Percentiles rank a stretch among this genome's conserved stretches.
These are phyloP conservation scores for Tolypocladium nubicola DNA, from an alignment of 2,329 filamentous ascomycete species.

Conservation along the genomic window DNA sequence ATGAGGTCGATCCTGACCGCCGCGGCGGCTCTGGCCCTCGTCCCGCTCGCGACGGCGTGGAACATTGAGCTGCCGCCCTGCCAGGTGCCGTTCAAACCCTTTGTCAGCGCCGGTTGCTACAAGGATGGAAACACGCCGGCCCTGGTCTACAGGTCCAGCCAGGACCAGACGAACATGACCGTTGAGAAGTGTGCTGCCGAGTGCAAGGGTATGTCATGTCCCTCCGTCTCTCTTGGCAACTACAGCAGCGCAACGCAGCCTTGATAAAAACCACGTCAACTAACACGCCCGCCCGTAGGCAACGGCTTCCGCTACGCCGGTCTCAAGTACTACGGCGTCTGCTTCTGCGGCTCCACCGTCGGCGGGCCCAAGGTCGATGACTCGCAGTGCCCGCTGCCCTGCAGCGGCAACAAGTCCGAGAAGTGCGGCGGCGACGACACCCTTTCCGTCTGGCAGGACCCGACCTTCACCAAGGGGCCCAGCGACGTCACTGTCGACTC, in stretches of 20 bases:
- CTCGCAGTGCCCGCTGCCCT: constrained; percentile 46
- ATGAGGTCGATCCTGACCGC: constrained; percentile 17
- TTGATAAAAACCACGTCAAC: not conserved
- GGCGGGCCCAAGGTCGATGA: constrained; percentile 40
- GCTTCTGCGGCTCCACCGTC: constrained; percentile 42
- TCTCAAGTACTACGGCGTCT: constrained; percentile 39
- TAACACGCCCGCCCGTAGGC: constrained; percentile 13
- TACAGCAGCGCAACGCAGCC: not conserved
- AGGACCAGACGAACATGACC: constrained; percentile 30
- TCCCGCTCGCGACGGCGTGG: constrained; percentile 26
- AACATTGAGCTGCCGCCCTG: constrained; percentile 35
- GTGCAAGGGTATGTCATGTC: constrained; percentile 32
- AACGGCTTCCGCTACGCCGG: constrained; percentile 41
- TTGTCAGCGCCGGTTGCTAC: constrained; percentile 38
- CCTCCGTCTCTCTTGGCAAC: not conserved
- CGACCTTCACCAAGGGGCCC: constrained; percentile 33
- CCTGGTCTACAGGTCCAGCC: constrained; percentile 30
- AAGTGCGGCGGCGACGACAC: constrained; percentile 35
- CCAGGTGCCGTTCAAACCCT: constrained; percentile 33
- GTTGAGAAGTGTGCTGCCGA: constrained; percentile 35
- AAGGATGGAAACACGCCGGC: constrained; percentile 24
- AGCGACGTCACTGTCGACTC: constrained; percentile 34
- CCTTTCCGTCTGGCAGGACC: constrained; percentile 38
- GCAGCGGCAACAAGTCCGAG: constrained; percentile 34
- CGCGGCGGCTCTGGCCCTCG: constrained; percentile 25